Conservation (phyloP, 2,329 filamentous ascomycete genomes). For the Colletotrichum australisinense region DNA sequence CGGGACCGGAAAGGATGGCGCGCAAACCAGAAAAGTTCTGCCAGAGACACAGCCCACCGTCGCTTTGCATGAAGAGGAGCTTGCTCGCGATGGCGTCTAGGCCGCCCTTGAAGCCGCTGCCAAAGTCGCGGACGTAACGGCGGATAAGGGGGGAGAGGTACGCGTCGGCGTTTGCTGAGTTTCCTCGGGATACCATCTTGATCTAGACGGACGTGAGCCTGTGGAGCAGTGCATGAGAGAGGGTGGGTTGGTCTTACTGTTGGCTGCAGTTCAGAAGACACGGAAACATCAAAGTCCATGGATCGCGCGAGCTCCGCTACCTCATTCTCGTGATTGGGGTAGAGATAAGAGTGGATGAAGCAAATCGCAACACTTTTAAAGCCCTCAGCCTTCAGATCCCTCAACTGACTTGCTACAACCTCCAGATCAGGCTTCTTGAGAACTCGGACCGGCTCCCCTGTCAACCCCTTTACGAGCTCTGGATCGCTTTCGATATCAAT, state of each 20-base stretch:
- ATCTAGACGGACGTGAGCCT: not conserved
- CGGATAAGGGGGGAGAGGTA: no score
- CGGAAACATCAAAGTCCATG: not conserved
- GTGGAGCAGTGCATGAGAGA: not conserved
- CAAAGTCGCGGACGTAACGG: no score
- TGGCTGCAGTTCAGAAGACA: not conserved
- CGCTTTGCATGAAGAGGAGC: no score
- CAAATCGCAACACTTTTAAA: not conserved
- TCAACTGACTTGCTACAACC: not conserved
- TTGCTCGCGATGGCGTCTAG: no score
- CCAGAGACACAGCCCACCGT: no score
- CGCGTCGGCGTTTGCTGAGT: no score
- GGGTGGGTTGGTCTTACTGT: not conserved
- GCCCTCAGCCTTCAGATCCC: not conserved
- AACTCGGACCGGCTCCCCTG: not conserved
- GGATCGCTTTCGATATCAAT: not conserved
- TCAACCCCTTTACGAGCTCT: not conserved
- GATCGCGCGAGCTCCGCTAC: not conserved
- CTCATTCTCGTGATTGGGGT: not conserved
- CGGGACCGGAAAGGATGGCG: no score
- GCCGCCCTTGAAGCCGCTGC: no score
- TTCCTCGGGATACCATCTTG: not conserved
- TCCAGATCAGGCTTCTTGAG: not conserved
- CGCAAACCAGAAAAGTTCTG: no score
- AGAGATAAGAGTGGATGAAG: not conserved